A percentile compares a stretch with the other conserved stretches of the same genome.
Evolutionary conservation across 2,329 filamentous ascomycete species (phyloP).

Genomic region (Corniculantispora saksenae): DNA sequence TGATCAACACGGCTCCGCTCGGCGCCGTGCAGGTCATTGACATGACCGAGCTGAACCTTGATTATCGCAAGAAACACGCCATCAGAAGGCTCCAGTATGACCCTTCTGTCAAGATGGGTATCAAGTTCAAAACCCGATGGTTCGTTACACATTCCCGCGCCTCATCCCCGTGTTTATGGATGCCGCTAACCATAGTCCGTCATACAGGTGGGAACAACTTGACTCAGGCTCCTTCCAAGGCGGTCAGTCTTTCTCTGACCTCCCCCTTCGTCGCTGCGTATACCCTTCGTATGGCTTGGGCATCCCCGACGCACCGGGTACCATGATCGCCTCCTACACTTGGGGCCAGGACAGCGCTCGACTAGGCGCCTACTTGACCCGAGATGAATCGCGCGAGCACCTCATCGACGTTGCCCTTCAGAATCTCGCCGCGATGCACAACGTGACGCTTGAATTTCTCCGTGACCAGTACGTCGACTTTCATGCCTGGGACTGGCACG

Average conservation of each 20-base stretch:
- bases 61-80: slow-evolving; percentile 31
- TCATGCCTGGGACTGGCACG: slow-evolving; percentile 29
- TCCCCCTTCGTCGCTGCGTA: slow-evolving; percentile 34
- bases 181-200: neutral
- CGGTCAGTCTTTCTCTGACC: slow-evolving; percentile 31
- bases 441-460: slow-evolving; percentile 26
- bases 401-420: slow-evolving; percentile 25
- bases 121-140: slow-evolving; percentile 37
- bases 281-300: slow-evolving; percentile 35
- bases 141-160: neutral
- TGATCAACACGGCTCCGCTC: slow-evolving; percentile 29
- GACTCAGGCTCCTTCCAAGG: slow-evolving; percentile 26
- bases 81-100: slow-evolving; percentile 34
- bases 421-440: slow-evolving; percentile 26
- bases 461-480: slow-evolving; percentile 22
- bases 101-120: slow-evolving; percentile 31
- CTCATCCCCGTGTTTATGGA: neutral
- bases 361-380: slow-evolving; percentile 25
- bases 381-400: slow-evolving; percentile 17
- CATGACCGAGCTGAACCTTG: slow-evolving; percentile 27
- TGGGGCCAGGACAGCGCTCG: slow-evolving; percentile 30
- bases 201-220: slow-evolving; percentile 26
- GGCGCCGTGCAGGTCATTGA: slow-evolving; percentile 30
- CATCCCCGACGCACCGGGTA: slow-evolving; percentile 23
- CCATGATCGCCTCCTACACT: slow-evolving; percentile 29